A percentile compares a stretch with the other conserved stretches of the same genome.
These are phyloP conservation scores for Paspalum notatum DNA, from an alignment of 176 grass and related monocot genomes.

Conservation along the genomic window DNA sequence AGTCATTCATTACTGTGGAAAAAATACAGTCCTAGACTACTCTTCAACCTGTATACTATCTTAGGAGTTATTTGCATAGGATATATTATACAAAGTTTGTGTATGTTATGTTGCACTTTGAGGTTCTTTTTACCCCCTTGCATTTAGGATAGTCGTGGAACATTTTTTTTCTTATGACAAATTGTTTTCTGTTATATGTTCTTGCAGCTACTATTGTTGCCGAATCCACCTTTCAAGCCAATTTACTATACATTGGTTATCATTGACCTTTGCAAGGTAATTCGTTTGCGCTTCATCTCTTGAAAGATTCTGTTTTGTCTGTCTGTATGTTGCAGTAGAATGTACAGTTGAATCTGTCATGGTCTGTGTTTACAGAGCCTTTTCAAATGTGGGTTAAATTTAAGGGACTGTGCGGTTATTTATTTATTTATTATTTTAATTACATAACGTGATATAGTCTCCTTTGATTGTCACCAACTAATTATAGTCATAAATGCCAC, in stretches of 20 bases:
- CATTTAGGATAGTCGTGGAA: conserved; percentile 7
- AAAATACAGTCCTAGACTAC: neutral
- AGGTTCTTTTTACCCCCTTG: conserved; percentile 1
- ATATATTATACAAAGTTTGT: conserved; percentile 27
- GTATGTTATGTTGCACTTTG: conserved; percentile 3
- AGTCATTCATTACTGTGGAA: neutral
- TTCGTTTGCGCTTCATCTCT: conserved; percentile 18
- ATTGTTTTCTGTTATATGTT: conserved; percentile 31
- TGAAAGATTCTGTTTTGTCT: conserved; percentile 4
- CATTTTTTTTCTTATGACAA: conserved; percentile 15
- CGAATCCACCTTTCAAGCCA: conserved; percentile 93
- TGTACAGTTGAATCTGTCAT: neutral
- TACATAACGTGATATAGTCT: neutral
- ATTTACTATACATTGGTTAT: conserved; percentile 97
- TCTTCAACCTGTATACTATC: neutral
- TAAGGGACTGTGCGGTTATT: neutral
- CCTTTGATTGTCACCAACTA: neutral
- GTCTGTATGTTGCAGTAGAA: conserved; percentile 2
- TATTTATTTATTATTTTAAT: too few species aligned
- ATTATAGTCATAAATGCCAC: neutral
- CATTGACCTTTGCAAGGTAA: conserved; percentile 99
- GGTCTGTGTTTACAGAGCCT: neutral
- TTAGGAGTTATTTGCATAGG: neutral
- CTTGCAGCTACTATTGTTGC: conserved; percentile 88
- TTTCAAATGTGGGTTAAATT: conserved; percentile 9